phyloP scores from a whole-genome alignment of 1,284 basidiomycete genomes.

The Ustilago xerochloae region DNA sequence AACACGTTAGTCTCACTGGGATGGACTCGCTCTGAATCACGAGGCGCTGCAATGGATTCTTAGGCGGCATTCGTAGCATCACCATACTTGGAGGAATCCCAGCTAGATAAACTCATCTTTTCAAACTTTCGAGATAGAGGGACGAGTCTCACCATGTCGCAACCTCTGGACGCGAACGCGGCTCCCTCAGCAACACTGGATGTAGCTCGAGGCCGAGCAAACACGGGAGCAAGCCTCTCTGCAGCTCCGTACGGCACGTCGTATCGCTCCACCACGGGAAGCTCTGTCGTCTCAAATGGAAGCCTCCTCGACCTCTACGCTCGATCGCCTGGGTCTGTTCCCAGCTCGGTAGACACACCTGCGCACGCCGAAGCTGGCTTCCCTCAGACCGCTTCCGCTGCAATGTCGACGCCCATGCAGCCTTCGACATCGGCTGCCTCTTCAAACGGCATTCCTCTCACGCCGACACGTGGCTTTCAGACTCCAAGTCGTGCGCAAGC shows the following conservation, averaged over 20 bases:
- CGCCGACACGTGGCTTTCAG: constrained; percentile 23
- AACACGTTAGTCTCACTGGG: too few species aligned
- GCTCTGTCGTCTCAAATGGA: constrained; percentile 41
- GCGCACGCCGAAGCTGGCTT: neutral
- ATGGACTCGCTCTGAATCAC: too few species aligned
- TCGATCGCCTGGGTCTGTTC: constrained; percentile 28
- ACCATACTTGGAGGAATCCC: too few species aligned
- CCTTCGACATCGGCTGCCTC: neutral
- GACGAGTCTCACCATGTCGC: constrained; percentile 13
- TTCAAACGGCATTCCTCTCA: constrained; percentile 4
- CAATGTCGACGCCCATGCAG: neutral
- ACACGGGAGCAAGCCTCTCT: constrained; percentile 34
- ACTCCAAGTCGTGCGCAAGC: constrained; percentile 2
- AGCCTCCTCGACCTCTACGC: constrained; percentile 51
- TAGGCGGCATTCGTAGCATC: too few species aligned
- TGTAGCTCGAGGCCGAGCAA: constrained; percentile 24
- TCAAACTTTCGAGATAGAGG: too few species aligned
- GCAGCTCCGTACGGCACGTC: constrained; percentile 24
- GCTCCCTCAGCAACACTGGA: constrained; percentile 10
- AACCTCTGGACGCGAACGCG: constrained; percentile 6
- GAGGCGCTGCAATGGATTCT: too few species aligned
- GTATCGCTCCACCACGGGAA: constrained; percentile 23
- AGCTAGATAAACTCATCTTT: too few species aligned
- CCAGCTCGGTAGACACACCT: constrained; percentile 8
- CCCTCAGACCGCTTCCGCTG: neutral